Conservation (phyloP, 2,329 filamentous ascomycete genomes). For the Talaromyces islandicus region DNA sequence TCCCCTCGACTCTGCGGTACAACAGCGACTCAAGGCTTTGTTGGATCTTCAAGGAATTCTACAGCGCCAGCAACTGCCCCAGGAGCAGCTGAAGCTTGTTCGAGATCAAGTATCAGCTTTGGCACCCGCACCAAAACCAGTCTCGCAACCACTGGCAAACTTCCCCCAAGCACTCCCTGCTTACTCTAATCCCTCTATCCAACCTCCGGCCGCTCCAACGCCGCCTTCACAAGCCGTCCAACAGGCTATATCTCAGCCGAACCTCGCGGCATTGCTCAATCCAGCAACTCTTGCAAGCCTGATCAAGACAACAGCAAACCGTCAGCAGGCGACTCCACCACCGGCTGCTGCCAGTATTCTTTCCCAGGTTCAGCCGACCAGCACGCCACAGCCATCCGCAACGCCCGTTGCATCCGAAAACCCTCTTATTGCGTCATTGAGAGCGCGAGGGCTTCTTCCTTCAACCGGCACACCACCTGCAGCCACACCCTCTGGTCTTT, state of each 20-base stretch:
- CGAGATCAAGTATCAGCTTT: constrained; percentile 79
- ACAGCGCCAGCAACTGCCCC: constrained; percentile 68
- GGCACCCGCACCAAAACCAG: constrained; percentile 44
- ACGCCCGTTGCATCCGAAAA: constrained; percentile 44
- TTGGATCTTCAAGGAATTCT: constrained; percentile 78
- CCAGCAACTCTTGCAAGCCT: constrained; percentile 39
- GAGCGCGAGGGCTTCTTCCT: constrained; percentile 61
- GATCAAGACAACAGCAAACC: constrained; percentile 37
- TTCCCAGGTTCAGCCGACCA: constrained; percentile 55
- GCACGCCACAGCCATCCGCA: constrained; percentile 45
- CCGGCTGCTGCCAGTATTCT: constrained; percentile 41
- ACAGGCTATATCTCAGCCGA: constrained; percentile 27
- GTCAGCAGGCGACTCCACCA: constrained; percentile 35
- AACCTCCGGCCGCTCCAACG: constrained; percentile 24
- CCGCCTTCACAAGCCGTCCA: constrained; percentile 30
- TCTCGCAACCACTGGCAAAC: constrained; percentile 14
- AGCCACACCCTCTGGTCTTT: constrained; percentile 33
- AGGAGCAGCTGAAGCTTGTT: constrained; percentile 76
- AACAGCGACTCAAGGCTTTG: constrained; percentile 76
- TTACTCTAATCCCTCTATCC: not conserved
- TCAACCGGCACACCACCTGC: constrained; percentile 28
- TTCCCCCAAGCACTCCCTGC: constrained; percentile 13
- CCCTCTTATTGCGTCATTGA: constrained; percentile 61
- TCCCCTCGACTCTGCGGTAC: constrained; percentile 68
- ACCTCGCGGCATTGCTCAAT: constrained; percentile 30